Percentiles rank a stretch among this genome's conserved stretches.
phyloP scores from a whole-genome alignment of 1,284 basidiomycete genomes.

The Rhodotorula sp. region DNA sequence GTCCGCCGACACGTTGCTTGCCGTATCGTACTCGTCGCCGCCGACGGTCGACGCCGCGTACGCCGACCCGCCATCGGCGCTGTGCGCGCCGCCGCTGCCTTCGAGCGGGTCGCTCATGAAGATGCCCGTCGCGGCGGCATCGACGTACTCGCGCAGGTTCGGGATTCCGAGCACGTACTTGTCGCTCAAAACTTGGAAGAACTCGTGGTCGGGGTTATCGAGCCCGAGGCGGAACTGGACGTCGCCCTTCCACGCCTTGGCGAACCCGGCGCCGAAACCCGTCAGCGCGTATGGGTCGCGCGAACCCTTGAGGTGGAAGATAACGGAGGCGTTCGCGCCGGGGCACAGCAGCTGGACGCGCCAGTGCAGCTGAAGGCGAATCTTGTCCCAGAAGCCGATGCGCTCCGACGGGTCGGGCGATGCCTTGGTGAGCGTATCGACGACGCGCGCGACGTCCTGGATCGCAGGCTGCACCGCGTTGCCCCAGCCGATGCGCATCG shows the following conservation, averaged over 20 bases:
- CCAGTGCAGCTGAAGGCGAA: constrained; percentile 84
- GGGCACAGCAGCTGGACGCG: constrained; percentile 70
- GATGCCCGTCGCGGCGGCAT: constrained; percentile 55
- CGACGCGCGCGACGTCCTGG: constrained; percentile 79
- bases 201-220: constrained; percentile 72
- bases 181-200: constrained; percentile 81
- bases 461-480: constrained; percentile 84
- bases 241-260: constrained; percentile 78
- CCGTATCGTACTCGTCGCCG: constrained; percentile 7
- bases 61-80: constrained; percentile 17
- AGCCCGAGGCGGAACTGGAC: constrained; percentile 73
- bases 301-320: constrained; percentile 82
- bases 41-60: constrained; percentile 5
- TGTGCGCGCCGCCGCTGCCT: constrained; percentile 4
- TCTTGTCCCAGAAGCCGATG: constrained; percentile 94
- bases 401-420: constrained; percentile 83
- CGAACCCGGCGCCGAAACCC: constrained; percentile 84
- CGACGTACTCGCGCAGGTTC: constrained; percentile 55
- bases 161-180: constrained; percentile 80
- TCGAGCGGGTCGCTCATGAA: background rate
- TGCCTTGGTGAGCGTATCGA: constrained; percentile 79
- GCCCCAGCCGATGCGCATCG: constrained; percentile 84
- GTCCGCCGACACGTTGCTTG: constrained; percentile 5
- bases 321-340: constrained; percentile 59
- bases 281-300: constrained; percentile 77